Base-by-base conservation (phyloP, 345 rosid genomes). In the Eucalyptus urophylla region DNA sequence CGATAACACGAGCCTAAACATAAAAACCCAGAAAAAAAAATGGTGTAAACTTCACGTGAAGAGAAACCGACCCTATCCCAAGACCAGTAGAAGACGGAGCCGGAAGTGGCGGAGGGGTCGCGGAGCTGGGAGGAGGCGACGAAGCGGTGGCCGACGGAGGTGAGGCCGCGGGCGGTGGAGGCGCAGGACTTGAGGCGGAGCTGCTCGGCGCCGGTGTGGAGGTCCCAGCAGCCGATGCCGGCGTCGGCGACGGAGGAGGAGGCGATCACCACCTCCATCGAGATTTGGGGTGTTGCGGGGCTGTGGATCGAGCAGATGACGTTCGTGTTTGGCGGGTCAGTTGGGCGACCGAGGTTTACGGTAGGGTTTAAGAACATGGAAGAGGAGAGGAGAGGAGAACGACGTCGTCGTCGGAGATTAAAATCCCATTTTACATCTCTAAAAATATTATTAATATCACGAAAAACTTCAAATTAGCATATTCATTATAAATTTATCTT, bases 161-260 rank as follows among this genome's bases (percentile, higher is more conserved):
- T 87, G 80, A 97, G 95, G 69, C 98, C 97, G 91, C 94, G 97
- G 4, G 95, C 90, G 19, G 98, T 90, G 37, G 98, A 95, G 87
- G 96, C 94, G 90, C 99, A 96, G n/a, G 92, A 87, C 90, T 95
- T 96, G 92, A 93, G 95, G 22, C 93, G 96, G 87, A 94, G 95
- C 86, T 90, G 92, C 91, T 94, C 95, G 24, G 89, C 91, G 37
- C 97, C 98, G 5, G 97, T 91, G 88, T 89, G 90, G 25, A 96
- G 93, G 89, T 96, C 96, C 99, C 98, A 96, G 90, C 96, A 93
- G 88, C 98, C 96, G 88, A 96, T 93, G 69, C 96, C 99, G 54
- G 90, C 92, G 60, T 97, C 97, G 51, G 90, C 88, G 47, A 49
- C 62, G 13, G 98, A 96, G 4, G 99, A 97, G 29, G 97, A 95